Base-by-base conservation (phyloP, 2,329 filamentous ascomycete species). In the Aspergillus fumigatiaffinis region DNA sequence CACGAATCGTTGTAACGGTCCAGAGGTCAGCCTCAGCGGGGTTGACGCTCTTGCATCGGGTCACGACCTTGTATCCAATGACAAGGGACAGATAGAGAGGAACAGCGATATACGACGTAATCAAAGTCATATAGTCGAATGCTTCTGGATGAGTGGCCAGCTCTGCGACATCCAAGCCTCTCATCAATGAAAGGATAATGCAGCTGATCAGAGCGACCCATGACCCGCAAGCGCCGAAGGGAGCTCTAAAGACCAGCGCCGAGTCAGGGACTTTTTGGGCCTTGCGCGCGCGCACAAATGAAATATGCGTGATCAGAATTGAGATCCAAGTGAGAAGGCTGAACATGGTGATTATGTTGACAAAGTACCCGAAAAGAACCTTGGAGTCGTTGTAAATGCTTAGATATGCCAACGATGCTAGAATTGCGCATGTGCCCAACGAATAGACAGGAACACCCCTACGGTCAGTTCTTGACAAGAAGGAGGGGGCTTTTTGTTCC, bases 71-170 rank as follows among this genome's bases (percentile, higher is more conserved):
- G 76, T 87, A 86, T 1, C 87, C 88, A 59, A 87, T 81, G 67
- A 91, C 84, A 70, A 89, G 79, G 20, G 79, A 73, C 10, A 92
- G 72, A 72, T 90, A 92, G 35, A 92, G 72, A 2, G 89, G 89
- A 63, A 92, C 89, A 50, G 88, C 89, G 12, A 88, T 76, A 72
- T 91, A 91, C 35, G 87, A 88, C 0, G 87, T 90, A 70, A 92
- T 82, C 73, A 92, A 91, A 62, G 84, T 86, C 76, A 86, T 84
- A 77, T 87, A 87, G 69, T 88, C 82, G 58, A 89, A 88, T 76
- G 54, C 78, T 76, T 58, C 79, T 71, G n/a, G 35, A 61, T 64
- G 61, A 66, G 68, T 28, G 84, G 8, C 44, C 14, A 47, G 12
- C 44, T 56, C 76, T 70, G 93, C 92, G 51, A 88, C 84, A 54